Evolutionary conservation across 495 filamentous ascomycete species (phyloP).

Genomic region (Annulohypoxylon stygium): DNA sequence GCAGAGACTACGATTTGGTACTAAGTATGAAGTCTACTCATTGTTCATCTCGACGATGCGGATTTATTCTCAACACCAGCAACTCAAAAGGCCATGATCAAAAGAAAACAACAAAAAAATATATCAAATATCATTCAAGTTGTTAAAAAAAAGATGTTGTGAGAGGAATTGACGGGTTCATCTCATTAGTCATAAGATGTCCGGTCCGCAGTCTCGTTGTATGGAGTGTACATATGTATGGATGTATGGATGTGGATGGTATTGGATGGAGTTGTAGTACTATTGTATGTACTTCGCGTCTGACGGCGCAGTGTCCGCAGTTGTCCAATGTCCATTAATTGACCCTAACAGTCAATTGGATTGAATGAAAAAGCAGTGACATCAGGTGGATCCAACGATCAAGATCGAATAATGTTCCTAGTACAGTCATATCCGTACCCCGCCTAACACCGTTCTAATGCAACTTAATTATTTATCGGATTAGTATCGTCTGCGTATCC

Average conservation of each 20-base stretch:
- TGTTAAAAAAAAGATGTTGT: not conserved
- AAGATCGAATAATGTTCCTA: constrained; percentile 28
- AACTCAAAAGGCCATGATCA: constrained; percentile 9
- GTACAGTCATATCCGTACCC: constrained; percentile 23
- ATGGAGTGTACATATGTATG: not conserved
- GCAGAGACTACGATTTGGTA: constrained; percentile 5
- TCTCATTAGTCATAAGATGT: constrained; percentile 19
- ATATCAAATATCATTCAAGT: not conserved
- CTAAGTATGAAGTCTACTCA: constrained; percentile 30
- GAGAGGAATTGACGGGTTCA: constrained; percentile 6
- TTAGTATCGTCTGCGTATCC: constrained; percentile 24
- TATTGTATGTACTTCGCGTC: not conserved
- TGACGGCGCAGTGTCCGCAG: not conserved
- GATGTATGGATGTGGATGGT: not conserved
- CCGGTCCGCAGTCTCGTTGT: not conserved
- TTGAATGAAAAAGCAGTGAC: constrained; percentile 30
- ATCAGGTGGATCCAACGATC: constrained; percentile 35
- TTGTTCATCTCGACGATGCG: constrained; percentile 18
- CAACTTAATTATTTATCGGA: constrained; percentile 29
- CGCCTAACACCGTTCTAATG: constrained; percentile 16
- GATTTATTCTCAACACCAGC: not conserved
- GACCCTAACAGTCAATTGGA: constrained; percentile 21
- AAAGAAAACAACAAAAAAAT: not conserved
- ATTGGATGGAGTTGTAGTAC: not conserved
- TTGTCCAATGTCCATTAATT: too few relatives aligned